Base-by-base conservation (phyloP, 2,329 filamentous ascomycete species). In the Verticillium klebahnii region DNA sequence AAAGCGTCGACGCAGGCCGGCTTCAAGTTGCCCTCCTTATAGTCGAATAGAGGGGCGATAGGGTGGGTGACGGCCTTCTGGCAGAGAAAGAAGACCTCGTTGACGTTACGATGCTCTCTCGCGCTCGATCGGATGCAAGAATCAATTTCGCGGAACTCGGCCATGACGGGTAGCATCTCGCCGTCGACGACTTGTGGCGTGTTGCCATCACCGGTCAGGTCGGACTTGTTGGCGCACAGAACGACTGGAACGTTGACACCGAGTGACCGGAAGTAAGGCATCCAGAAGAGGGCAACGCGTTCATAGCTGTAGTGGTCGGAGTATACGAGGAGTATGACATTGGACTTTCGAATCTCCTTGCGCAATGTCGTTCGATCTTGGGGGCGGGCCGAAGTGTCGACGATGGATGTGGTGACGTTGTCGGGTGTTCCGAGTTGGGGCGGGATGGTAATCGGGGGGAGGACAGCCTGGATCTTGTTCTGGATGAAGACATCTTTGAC, bases 261-360 rank as follows among this genome's bases (percentile, higher is more conserved):
- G 45, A 99, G 85, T 4, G 93, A 97, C 64, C 95, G 90, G 72
- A 99, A 98, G 76, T 97, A 96, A 12, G 95, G 95, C 85, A 99
- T 90, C 95, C 95, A 99, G 76, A 98, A 99, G 56, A 99, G 82
- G 3, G 94, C 95, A 3, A 99, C 93, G 40, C 95, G 85, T 74
- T 99, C 95, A 79, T 98, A 99, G 82, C 93, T 98, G 80, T 99
- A 99, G 77, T 98, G 94, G 74, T 99, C 95, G 67, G 93, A 93
- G 76, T 99, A 99, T 60, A 99, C 93, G 54, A 99, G 86, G 19
- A 98, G 83, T 66, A 99, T 98, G 67, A 97, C 94, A 74, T 97
- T 99, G 71, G 90, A 95, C 75, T 97, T 97, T 66, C 95, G 89
- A 65, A 99, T 93, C 78, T 98, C 95, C 73, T 95, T 95, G 64